Evolutionary conservation across 1,284 basidiomycete genomes (phyloP).

Genomic region (Cystobasidium slooffiae): DNA sequence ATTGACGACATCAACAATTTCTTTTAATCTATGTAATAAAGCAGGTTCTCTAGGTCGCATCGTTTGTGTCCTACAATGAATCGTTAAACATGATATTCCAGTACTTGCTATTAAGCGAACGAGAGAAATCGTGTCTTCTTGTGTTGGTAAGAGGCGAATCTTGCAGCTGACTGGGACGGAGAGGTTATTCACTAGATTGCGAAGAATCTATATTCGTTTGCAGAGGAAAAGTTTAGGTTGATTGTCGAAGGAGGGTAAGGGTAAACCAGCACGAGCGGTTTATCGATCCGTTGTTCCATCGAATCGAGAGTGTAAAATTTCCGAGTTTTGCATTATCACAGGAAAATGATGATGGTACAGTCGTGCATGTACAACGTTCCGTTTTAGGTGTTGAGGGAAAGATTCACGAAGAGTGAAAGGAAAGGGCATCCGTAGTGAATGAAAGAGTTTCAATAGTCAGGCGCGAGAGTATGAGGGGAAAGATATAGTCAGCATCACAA

Average conservation of each 20-base stretch:
- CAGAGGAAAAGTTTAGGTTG: not conserved
- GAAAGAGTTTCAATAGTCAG: too few relatives aligned
- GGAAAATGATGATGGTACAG: too few relatives aligned
- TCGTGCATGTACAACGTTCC: too few relatives aligned
- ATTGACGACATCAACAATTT: constrained; percentile 81
- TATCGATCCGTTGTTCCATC: too few relatives aligned
- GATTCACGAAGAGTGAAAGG: too few relatives aligned
- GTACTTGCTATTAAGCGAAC: constrained; percentile 85
- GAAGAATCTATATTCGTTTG: constrained; percentile 66
- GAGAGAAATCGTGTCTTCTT: constrained; percentile 83
- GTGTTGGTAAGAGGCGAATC: constrained; percentile 83
- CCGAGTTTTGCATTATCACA: too few relatives aligned
- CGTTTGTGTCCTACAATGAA: constrained; percentile 91
- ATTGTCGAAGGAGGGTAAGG: not conserved
- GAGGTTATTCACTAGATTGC: constrained; percentile 72
- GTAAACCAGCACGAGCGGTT: too few relatives aligned
- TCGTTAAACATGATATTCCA: constrained; percentile 84
- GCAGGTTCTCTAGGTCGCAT: constrained; percentile 88
- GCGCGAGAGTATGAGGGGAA: too few relatives aligned
- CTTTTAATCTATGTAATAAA: constrained; percentile 74
- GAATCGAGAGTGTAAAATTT: too few relatives aligned
- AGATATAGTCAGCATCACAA: too few relatives aligned
- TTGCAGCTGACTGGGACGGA: constrained; percentile 86
- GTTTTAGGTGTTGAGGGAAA: too few relatives aligned
- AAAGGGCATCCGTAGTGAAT: too few relatives aligned